Conservation (phyloP, 768 basidiomycete species). For the Boletellus ananiceps region DNA sequence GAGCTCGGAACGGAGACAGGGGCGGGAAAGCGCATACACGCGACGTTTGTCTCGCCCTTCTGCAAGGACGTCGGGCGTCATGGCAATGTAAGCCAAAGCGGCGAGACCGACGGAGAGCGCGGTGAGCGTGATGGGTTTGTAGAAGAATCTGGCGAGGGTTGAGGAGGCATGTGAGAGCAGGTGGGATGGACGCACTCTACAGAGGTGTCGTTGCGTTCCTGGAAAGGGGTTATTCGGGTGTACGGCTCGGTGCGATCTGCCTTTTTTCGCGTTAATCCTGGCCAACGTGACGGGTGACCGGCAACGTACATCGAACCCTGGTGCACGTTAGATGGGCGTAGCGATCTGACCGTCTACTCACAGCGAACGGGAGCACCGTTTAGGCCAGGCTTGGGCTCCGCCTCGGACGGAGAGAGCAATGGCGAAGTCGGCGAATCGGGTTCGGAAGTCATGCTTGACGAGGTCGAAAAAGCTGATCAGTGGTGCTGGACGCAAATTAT, state of each 20-base stretch:
- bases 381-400: slow-evolving; percentile 69
- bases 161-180: not conserved
- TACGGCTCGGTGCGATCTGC: slow-evolving; percentile 82
- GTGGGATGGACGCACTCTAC: slow-evolving; percentile 54
- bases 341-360: slow-evolving; percentile 40
- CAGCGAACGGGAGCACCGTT: slow-evolving; percentile 76
- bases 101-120: slow-evolving; percentile 63
- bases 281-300: slow-evolving; percentile 2
- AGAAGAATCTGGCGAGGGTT: slow-evolving; percentile 66
- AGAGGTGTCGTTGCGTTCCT: slow-evolving; percentile 77
- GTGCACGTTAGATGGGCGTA: slow-evolving; percentile 8
- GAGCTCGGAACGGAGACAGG: slow-evolving; percentile 1
- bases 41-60: slow-evolving; percentile 80
- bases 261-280: slow-evolving; percentile 35
- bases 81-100: slow-evolving; percentile 76
- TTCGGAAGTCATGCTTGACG: slow-evolving; percentile 17
- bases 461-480: not conserved
- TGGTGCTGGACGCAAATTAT: not conserved
- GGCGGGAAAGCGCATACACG: slow-evolving; percentile 48
- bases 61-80: slow-evolving; percentile 76
- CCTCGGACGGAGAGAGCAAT: slow-evolving; percentile 43
- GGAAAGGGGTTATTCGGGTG: slow-evolving; percentile 78
- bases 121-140: slow-evolving; percentile 77
- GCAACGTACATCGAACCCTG: slow-evolving; percentile 81
- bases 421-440: slow-evolving; percentile 33